phyloP scores from a whole-genome alignment of 805 yeast genomes.

The Hanseniaspora lachancei region DNA sequence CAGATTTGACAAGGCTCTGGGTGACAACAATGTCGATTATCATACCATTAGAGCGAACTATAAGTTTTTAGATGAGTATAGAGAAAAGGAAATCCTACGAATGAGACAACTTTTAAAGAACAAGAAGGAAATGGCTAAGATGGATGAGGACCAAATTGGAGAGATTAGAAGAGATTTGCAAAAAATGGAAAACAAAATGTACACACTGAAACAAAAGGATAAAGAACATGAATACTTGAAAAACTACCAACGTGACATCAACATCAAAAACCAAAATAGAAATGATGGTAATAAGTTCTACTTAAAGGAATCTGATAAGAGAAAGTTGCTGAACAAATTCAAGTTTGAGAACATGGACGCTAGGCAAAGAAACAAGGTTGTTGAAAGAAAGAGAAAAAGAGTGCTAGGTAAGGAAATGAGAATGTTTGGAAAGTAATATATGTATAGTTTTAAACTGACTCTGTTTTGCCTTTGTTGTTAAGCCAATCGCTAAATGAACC shows the following conservation, averaged over 20 bases:
- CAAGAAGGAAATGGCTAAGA: slow-evolving; percentile 32
- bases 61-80: slow-evolving; percentile 72
- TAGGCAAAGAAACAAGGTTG: slow-evolving; percentile 61
- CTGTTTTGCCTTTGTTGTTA: slow-evolving; percentile 16
- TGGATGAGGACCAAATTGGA: slow-evolving; percentile 34
- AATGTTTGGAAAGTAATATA: slow-evolving; percentile 28
- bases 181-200: slow-evolving; percentile 54
- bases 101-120: slow-evolving; percentile 47
- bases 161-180: slow-evolving; percentile 45
- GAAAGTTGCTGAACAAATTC: slow-evolving; percentile 63
- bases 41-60: slow-evolving; percentile 60
- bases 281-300: slow-evolving; percentile 41
- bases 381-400: slow-evolving; percentile 80
- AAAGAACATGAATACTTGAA: slow-evolving; percentile 52
- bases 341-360: slow-evolving; percentile 63
- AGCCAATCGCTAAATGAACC: slow-evolving; percentile 88
- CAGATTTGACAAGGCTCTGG: slow-evolving; percentile 80
- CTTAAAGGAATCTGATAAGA: slow-evolving; percentile 55
- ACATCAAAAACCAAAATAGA: slow-evolving; percentile 28
- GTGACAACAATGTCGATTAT: slow-evolving; percentile 59
- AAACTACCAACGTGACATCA: slow-evolving; percentile 43
- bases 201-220: slow-evolving; percentile 59
- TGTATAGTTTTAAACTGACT: background rate
- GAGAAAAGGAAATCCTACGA: slow-evolving; percentile 56
- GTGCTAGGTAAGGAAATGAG: slow-evolving; percentile 68